Base-by-base conservation (phyloP, 208 protist species). In the Trypanosoma rangeli region DNA sequence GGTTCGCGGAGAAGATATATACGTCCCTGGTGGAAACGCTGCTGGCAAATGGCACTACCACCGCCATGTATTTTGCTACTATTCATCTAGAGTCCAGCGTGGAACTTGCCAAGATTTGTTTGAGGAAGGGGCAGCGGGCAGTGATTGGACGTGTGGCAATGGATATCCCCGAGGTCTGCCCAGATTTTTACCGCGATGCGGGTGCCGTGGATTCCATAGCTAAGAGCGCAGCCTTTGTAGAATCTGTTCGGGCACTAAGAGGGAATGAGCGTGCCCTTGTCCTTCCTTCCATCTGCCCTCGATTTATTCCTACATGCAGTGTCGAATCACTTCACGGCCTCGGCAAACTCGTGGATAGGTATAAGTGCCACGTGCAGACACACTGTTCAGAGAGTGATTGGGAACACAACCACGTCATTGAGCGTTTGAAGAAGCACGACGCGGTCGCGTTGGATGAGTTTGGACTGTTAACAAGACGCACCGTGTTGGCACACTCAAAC, bases 301-400 rank as follows among this genome's bases (percentile, higher is more conserved):
- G 97, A 48, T 99, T 99, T 81, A 91, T 97, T 59, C 94, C 94
- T 20, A 92, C 95, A 20, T 98, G 97, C 82, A 88, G 74, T 15
- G 54, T 79, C 29, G 83, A 87, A 69, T 74, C 97, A 7, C 80
- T 99, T 49, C 56, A 74, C 28, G 89, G 86, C 5, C 78, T 98
- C 0, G 87, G 87, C 35, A 71, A 82, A 49, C 70, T 98, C 5
- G 87, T 71, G 0, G 62, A 78, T 29, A 86, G 88, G 73, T 82
- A 94, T 68, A 66, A 76, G n/a, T 91, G 82, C 61, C 84, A 94
- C 68, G 70, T 94, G 0, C 85, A 91, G 64, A 89, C 82, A 26
- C 81, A 92, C 70, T 91, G 87, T 78, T 93, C 86, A 5, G 91
- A 92, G 77, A 82, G 79, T 68, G 81, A 87, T 76, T 88, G 85